Conservation (phyloP, 768 basidiomycete genomes). For the Cystofilobasidium ferigula region DNA sequence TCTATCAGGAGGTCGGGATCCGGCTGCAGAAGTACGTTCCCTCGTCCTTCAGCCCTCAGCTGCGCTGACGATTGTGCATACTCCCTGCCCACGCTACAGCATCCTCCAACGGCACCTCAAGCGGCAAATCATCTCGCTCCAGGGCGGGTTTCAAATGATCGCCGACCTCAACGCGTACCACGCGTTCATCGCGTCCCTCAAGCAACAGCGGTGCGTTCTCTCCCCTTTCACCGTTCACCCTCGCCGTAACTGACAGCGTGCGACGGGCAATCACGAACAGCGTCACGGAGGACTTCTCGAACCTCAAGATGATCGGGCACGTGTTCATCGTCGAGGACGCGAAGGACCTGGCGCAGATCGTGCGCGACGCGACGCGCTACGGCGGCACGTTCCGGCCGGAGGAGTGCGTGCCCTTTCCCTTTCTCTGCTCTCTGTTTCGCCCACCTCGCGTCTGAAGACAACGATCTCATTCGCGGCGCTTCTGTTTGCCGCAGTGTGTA, state of each 20-base stretch:
- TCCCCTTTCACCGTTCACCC: not conserved
- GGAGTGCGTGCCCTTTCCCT: constrained; percentile 44
- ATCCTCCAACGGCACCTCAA: constrained; percentile 95
- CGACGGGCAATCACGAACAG: not conserved
- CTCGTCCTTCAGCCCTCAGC: too few species aligned
- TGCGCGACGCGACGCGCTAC: constrained; percentile 86
- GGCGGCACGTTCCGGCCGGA: constrained; percentile 91
- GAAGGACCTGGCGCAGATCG: constrained; percentile 90
- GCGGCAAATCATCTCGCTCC: constrained; percentile 86
- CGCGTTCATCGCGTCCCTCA: constrained; percentile 73
- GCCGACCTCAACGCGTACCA: constrained; percentile 92
- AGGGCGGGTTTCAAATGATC: constrained; percentile 89
- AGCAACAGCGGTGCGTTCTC: constrained; percentile 48
- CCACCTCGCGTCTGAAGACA: not conserved
- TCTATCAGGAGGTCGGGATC: constrained; percentile 93
- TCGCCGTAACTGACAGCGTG: not conserved
- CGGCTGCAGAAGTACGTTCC: constrained; percentile 70
- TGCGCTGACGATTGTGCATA: not conserved
- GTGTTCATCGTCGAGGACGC: constrained; percentile 84
- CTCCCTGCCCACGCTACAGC: constrained; percentile 40
- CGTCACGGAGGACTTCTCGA: constrained; percentile 80
- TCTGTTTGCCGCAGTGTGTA: constrained; percentile 85
- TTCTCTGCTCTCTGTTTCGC: not conserved
- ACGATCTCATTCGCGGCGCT: not conserved
- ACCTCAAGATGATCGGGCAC: constrained; percentile 93